Evolutionary conservation across 148 eudicot species (phyloP), one percentile per base, ranked within the genome.

Genomic region (Cornus controversa): DNA sequence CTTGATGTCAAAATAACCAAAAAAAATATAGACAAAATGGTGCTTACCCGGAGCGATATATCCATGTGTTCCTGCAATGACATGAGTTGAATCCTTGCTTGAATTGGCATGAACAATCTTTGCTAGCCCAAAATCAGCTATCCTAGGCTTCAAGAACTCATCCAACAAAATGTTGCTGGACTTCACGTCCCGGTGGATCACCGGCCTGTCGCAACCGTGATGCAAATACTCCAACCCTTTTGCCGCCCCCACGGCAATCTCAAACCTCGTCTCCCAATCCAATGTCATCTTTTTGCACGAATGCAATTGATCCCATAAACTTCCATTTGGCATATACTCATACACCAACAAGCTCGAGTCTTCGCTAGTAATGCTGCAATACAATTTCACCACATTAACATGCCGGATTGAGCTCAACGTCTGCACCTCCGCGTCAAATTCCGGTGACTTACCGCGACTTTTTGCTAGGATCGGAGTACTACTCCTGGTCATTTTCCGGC

Each of bases 81-180:
- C 85, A 69, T 88, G 92, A 64, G 97, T 91, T 0, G 93, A 86
- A 45, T 89, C 91, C 36, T 66, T 77, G 57, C 65, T 84, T 10
- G 76, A 28, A 67, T 80, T 77, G 8, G 78, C 80, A 45, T 91
- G 93, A 81, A 86, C 88, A 65, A 96, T 90, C 90, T 88, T 96
- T 0, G 99, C 98, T 0, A 96, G 90, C 20, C 99, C 99, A 66
- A 96, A 96, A 87, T 96, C 99, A 11, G 99, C 99, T 54, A 96
- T 96, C 69, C 92, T 72, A 24, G 99, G 93, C 87, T 91, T 96
- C 74, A 89, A 72, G 25, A 82, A 71, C 87, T 96, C 93, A 47
- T 96, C 99, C 69, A 96, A 77, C 78, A 96, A 84, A 18, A 96
- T 93, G 77, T 96, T 96, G 72, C 98, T 96, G 0, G 99, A 96